Conservation (phyloP, 225 moss, liverwort and hornwort genomes). For the Pseudoscleropodium purum region DNA sequence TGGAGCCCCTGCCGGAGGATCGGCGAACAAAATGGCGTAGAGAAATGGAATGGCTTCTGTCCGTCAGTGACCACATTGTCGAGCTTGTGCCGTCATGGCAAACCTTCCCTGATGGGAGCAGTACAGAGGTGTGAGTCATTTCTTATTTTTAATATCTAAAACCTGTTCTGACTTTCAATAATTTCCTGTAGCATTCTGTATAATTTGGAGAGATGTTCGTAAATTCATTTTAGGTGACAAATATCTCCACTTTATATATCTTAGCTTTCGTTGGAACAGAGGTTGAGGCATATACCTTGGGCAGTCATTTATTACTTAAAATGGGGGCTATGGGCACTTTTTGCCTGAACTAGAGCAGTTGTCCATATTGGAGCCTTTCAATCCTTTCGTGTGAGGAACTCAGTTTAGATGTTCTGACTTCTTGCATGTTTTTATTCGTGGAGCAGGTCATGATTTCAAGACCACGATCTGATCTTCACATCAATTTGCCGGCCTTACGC, state of each 20-base stretch:
- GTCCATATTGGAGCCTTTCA: not conserved
- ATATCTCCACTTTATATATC: not conserved
- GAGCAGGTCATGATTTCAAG: conserved; percentile 79
- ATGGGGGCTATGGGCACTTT: too few relatives aligned
- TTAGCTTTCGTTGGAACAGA: not conserved
- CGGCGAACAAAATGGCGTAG: conserved; percentile 82
- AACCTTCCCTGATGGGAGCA: conserved; percentile 71
- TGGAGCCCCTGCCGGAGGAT: conserved; percentile 73
- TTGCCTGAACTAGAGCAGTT: not conserved
- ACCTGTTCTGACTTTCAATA: not conserved
- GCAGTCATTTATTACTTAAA: not conserved
- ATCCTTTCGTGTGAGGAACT: not conserved
- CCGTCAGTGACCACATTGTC: conserved; percentile 92
- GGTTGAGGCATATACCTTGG: not conserved
- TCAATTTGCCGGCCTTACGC: conserved; percentile 88
- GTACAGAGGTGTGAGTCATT: conserved; percentile 47
- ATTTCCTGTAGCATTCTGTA: not conserved
- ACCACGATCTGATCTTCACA: conserved; percentile 87
- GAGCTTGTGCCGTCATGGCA: conserved; percentile 95
- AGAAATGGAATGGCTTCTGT: conserved; percentile 96
- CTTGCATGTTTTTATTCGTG: not conserved
- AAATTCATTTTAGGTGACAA: not conserved
- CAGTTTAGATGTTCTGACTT: not conserved
- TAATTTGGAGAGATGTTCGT: not conserved
- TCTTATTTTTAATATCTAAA: not conserved